Conservation (phyloP, 306 rosid species). For the Quercus ilex region DNA sequence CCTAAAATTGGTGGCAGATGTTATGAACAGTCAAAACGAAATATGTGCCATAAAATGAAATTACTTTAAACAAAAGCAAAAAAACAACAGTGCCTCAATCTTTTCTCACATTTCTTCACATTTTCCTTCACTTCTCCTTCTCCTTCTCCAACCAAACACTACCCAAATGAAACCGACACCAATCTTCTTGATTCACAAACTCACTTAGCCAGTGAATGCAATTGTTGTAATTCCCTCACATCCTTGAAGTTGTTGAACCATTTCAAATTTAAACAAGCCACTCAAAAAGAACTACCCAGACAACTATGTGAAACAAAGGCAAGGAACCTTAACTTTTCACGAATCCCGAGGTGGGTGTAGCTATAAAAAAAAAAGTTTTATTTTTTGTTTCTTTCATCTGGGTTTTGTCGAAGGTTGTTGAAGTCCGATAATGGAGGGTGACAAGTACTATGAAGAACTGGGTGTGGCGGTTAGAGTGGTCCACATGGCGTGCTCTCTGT, state of each 20-base stretch:
- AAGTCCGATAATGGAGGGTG: conserved; percentile 48
- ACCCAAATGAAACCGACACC: conserved; percentile 1
- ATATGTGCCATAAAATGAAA: no score
- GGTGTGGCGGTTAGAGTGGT: conserved; percentile 84
- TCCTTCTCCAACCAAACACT: conserved; percentile 10
- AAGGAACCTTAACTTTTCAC: background rate
- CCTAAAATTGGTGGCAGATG: no score
- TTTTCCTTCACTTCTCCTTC: background rate
- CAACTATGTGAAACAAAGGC: conserved; percentile 20
- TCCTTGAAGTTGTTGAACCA: background rate
- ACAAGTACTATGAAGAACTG: conserved; percentile 55
- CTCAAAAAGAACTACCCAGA: background rate
- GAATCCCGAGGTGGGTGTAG: conserved; percentile 27
- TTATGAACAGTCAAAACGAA: no score
- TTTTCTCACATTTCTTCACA: background rate
- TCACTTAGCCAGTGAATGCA: conserved; percentile 17
- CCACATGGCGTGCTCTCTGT: conserved; percentile 75
- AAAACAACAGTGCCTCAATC: background rate
- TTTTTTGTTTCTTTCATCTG: conserved; percentile 19
- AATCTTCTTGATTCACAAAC: background rate
- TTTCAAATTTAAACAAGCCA: no score
- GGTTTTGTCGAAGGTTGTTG: conserved; percentile 24
- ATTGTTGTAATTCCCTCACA: background rate
- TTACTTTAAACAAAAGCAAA: no score
- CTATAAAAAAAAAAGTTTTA: background rate